A percentile compares a stretch with the other conserved stretches of the same genome.
These are phyloP conservation scores for Chenopodium quinoa DNA, from an alignment of 148 eudicot genomes.

Conservation along the genomic window DNA sequence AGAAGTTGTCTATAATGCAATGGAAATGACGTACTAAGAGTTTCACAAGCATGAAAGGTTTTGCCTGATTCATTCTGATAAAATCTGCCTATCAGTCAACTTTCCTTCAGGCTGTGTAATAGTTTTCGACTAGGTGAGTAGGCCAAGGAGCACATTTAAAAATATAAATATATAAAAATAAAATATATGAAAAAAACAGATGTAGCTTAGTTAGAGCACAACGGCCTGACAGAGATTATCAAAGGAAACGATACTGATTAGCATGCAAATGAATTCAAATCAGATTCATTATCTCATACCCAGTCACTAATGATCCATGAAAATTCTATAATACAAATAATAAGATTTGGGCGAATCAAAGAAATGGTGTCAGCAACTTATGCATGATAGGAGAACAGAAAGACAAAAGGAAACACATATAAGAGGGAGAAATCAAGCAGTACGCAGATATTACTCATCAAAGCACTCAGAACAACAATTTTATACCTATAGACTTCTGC, in stretches of 20 bases:
- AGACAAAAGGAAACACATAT: background rate
- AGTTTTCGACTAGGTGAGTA: background rate
- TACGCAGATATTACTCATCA: background rate
- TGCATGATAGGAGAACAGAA: background rate
- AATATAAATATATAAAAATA: no score
- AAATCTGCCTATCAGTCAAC: background rate
- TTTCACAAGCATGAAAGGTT: background rate
- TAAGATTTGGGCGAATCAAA: background rate
- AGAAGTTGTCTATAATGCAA: background rate
- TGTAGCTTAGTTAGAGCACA: background rate
- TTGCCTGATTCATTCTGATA: background rate
- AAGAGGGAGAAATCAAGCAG: background rate
- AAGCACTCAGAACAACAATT: background rate
- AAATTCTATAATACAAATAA: background rate
- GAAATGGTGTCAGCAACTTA: background rate
- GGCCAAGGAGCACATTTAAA: background rate
- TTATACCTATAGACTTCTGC: background rate
- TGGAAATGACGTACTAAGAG: background rate
- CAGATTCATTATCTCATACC: background rate
- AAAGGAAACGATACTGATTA: background rate
- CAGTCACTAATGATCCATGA: background rate
- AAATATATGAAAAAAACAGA: background rate
- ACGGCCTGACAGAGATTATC: background rate
- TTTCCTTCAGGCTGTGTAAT: background rate
- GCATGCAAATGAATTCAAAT: background rate